phyloP scores from a whole-genome alignment of 371 early-diverging fungal species.

The Rhizopus delemar region DNA sequence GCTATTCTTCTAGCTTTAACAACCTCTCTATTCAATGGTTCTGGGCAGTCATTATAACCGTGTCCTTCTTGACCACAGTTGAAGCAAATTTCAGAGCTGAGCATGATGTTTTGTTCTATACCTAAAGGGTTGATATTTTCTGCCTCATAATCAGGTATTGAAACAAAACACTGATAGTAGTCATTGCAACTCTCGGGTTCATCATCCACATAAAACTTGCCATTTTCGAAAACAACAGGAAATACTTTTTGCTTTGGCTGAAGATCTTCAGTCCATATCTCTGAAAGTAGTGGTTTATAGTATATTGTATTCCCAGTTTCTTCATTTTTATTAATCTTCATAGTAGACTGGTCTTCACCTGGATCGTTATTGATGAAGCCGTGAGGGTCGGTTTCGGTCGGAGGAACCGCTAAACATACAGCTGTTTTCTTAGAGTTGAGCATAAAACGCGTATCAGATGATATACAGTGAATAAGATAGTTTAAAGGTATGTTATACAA shows the following conservation, averaged over 20 bases:
- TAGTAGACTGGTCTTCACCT: background rate
- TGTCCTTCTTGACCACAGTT: constrained; percentile 3
- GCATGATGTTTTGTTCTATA: background rate
- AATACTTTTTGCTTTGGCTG: constrained; percentile 2
- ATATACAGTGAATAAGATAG: constrained; percentile 23
- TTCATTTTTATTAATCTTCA: background rate
- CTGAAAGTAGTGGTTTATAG: background rate
- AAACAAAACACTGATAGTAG: constrained; percentile 10
- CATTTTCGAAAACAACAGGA: constrained; percentile 25
- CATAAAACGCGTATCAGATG: constrained; percentile 14
- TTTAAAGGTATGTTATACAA: constrained; percentile 18
- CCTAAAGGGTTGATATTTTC: constrained; percentile 9
- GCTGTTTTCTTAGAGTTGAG: constrained; percentile 10
- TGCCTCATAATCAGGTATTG: constrained; percentile 14
- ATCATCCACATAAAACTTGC: constrained; percentile 27
- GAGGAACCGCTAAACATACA: background rate
- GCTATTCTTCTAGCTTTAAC: background rate
- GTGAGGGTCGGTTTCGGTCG: constrained; percentile 21
- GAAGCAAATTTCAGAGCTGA: background rate
- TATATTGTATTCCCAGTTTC: background rate
- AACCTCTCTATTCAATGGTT: background rate
- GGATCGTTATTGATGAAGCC: constrained; percentile 6
- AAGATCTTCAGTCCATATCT: background rate
- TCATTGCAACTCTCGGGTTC: background rate
- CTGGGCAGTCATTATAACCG: background rate